These are phyloP conservation scores for Podila epigama DNA, from an alignment of 192 early-diverging fungal genomes.

Conservation along the genomic window DNA sequence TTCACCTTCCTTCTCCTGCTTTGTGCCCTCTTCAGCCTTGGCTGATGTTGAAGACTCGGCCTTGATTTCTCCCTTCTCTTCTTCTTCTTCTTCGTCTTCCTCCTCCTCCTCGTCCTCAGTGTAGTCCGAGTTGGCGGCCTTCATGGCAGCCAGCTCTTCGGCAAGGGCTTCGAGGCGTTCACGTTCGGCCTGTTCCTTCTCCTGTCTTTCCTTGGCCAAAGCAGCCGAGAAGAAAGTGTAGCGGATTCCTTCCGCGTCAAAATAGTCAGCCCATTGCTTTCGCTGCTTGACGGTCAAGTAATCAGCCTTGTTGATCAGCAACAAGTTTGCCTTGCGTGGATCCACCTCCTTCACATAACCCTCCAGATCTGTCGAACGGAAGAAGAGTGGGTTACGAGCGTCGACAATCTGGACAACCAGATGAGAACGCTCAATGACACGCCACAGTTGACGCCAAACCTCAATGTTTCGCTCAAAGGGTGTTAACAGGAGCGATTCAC, in stretches of 20 bases:
- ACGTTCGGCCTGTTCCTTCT: constrained; percentile 73
- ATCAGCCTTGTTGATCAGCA: constrained; percentile 99
- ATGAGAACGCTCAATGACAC: constrained; percentile 96
- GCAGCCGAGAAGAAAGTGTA: constrained; percentile 97
- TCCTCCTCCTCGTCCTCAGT: constrained; percentile 52
- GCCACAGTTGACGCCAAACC: constrained; percentile 99
- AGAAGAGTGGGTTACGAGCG: constrained; percentile 94
- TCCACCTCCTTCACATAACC: constrained; percentile 93
- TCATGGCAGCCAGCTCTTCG: constrained; percentile 40
- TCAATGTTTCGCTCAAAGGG: constrained; percentile 99
- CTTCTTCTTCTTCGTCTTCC: constrained; percentile 48
- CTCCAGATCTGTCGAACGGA: constrained; percentile 88
- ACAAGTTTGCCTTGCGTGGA: constrained; percentile 81
- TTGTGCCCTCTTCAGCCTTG: constrained; percentile 24
- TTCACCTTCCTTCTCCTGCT: constrained; percentile 28
- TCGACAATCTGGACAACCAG: constrained; percentile 99
- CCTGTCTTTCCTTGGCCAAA: constrained; percentile 76
- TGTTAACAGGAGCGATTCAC: constrained; percentile 91
- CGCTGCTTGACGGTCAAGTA: constrained; percentile 90
- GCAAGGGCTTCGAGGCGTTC: constrained; percentile 53
- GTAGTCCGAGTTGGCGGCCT: constrained; percentile 46
- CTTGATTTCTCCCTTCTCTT: constrained; percentile 32
- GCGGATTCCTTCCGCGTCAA: constrained; percentile 79
- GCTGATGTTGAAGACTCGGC: constrained; percentile 14
- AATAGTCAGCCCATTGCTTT: constrained; percentile 89